Percentiles rank a stretch among this genome's conserved stretches.
These are phyloP conservation scores for Penicillium brevicompactum DNA, from an alignment of 2,329 filamentous ascomycete genomes.

Conservation along the genomic window DNA sequence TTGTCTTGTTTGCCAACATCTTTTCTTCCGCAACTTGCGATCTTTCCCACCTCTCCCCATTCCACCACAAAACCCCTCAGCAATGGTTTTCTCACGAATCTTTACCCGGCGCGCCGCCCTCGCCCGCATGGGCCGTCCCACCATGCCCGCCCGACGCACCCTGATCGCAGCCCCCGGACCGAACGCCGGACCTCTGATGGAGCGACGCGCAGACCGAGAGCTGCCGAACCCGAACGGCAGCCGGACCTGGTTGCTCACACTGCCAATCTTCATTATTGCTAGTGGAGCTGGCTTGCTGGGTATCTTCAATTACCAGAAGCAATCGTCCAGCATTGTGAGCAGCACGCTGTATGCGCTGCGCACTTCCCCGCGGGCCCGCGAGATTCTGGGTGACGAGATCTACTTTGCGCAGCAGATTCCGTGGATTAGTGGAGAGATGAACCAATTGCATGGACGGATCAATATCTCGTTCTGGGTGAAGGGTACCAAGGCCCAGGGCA, in stretches of 20 bases:
- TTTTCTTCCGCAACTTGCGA: conserved; percentile 5
- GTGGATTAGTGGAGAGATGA: conserved; percentile 85
- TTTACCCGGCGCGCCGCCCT: conserved; percentile 18
- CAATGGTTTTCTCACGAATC: conserved; percentile 16
- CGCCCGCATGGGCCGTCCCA: conserved; percentile 12
- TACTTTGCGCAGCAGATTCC: conserved; percentile 78
- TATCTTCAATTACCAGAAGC: conserved; percentile 99
- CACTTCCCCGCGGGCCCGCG: conserved; percentile 73
- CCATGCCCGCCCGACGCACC: conserved; percentile 39
- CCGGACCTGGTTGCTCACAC: conserved; percentile 68
- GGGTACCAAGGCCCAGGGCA: conserved; percentile 69
- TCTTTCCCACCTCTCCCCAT: not conserved
- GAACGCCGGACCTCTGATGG: conserved; percentile 54
- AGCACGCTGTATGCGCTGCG: conserved; percentile 90
- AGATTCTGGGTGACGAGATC: conserved; percentile 81
- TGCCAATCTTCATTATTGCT: conserved; percentile 77
- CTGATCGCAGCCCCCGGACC: conserved; percentile 54
- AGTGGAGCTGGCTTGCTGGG: conserved; percentile 73
- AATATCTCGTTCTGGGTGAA: conserved; percentile 85
- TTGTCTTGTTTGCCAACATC: conserved; percentile 30
- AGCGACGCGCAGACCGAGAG: conserved; percentile 55
- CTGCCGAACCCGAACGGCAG: conserved; percentile 48
- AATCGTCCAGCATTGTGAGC: conserved; percentile 80
- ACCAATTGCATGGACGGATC: conserved; percentile 89
- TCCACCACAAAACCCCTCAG: not conserved